Conservation (phyloP, 176 grass and related monocot genomes). For the Hordeum marinum region DNA sequence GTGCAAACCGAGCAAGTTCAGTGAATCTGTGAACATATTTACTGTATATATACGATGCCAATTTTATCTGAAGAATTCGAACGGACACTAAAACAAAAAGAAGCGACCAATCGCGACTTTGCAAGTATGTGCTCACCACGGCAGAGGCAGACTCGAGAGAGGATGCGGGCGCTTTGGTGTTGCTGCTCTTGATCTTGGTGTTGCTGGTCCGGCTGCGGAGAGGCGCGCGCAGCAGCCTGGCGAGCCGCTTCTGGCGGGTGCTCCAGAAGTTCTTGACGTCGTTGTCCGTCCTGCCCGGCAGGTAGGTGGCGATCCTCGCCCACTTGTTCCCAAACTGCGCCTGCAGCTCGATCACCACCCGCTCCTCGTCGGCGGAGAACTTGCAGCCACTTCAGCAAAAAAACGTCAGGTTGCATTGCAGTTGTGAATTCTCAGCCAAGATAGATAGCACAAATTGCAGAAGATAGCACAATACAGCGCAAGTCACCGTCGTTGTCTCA, state of each 20-base stretch:
- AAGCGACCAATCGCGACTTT: not conserved
- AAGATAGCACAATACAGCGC: not conserved
- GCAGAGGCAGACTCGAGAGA: not conserved
- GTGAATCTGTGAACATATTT: not conserved
- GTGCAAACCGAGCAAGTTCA: not conserved
- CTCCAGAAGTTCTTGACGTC: constrained; percentile 98
- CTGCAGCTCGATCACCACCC: constrained; percentile 59
- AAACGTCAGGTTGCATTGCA: not conserved
- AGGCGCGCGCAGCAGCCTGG: constrained; percentile 44
- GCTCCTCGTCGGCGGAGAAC: constrained; percentile 66
- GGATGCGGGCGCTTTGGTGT: not conserved
- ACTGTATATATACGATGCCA: not conserved
- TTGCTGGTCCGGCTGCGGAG: constrained; percentile 20
- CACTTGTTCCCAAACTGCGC: constrained; percentile 84
- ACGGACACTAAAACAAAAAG: not conserved
- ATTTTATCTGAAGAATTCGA: not conserved
- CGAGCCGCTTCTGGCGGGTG: constrained; percentile 66
- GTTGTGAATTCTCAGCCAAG: not conserved
- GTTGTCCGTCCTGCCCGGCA: constrained; percentile 77
- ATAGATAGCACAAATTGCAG: not conserved
- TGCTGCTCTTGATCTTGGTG: constrained; percentile 19
- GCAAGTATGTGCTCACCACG: constrained; percentile 1
- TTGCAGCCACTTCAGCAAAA: constrained; percentile 38
- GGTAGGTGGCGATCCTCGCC: constrained; percentile 73
- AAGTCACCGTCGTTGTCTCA: not conserved